These are phyloP conservation scores for Austroboletus rostrupii DNA, from an alignment of 1,284 basidiomycete species.

Conservation along the genomic window DNA sequence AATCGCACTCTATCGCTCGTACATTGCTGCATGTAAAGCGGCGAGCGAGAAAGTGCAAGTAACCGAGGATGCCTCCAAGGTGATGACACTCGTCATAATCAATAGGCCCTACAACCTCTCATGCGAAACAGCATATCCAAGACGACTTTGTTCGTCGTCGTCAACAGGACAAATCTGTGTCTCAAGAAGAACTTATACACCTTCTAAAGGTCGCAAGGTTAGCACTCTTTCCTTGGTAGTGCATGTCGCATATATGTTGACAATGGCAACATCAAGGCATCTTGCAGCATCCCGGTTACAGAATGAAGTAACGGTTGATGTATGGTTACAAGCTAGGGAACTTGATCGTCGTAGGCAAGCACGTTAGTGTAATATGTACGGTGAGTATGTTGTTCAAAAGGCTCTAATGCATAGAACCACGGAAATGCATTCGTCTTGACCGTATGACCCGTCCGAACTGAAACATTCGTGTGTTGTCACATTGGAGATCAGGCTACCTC, in stretches of 20 bases:
- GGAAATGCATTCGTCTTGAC: not conserved
- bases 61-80: constrained; percentile 52
- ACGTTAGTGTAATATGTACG: constrained; percentile 6
- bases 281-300: constrained; percentile 47
- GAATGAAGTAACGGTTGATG: constrained; percentile 39
- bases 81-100: constrained; percentile 21
- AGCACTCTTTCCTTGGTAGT: constrained; percentile 15
- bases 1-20: constrained; percentile 50
- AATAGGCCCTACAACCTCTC: not conserved
- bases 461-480: constrained; percentile 4
- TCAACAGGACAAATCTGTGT: constrained; percentile 41
- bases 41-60: constrained; percentile 45
- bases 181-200: constrained; percentile 59
- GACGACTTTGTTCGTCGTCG: constrained; percentile 67
- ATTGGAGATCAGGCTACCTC: constrained; percentile 16
- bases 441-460: constrained; percentile 9
- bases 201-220: constrained; percentile 65
- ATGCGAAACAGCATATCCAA: constrained; percentile 56
- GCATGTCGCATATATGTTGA: constrained; percentile 16
- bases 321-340: constrained; percentile 47
- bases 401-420: not conserved
- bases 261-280: constrained; percentile 37
- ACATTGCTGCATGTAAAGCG: constrained; percentile 50
- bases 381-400: not conserved
- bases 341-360: constrained; percentile 34